Base-by-base conservation (phyloP, 495 filamentous ascomycete genomes). In the Daldinia loculata region DNA sequence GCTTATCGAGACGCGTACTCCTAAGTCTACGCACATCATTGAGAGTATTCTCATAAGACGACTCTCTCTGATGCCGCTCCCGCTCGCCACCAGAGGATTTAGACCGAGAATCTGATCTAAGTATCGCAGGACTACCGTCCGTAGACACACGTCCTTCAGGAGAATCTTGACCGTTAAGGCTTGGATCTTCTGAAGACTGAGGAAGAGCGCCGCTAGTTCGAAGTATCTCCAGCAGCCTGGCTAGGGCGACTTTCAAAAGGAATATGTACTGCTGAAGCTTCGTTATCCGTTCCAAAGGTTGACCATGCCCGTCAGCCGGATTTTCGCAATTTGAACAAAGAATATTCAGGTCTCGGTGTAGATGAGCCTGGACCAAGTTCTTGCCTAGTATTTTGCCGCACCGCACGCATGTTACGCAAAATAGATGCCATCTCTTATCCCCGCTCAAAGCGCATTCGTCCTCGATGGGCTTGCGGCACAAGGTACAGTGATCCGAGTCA, bases 251-350 rank as follows among this genome's bases (percentile, higher is more conserved):
- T 75, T 91, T 88, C 34, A 99, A 82, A 45, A 99, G 83, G 78
- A 96, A 98, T 12, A 98, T 89, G 74, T 97, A 99, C 79, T 98
- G 95, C 76, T 93, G 90, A 58, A 99, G 84, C 75, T 95, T 91
- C 12, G 93, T 89, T 26, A 97, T 87, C 36, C 85, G 86, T 45
- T 89, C 89, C 55, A 84, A 75, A 7, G 80, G 75, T n/a, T 79
- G 66, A 8, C 75, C 75, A n/a, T 74, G 70, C 12, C 77, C 79
- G 1, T 79, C 69, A n/a, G 72, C 36, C 43, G 78, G 74, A 30
- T 70, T 59, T 38, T 80, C 75, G 75, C 94, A 97, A 41, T 80
- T 84, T 43, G 77, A 83, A 83, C 95, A 98, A 52, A 89, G 87
- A 8, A 92, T 78, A 60, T 87, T 88, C 48, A 87, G 84, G 55